Percentiles rank a stretch among this genome's conserved stretches.
phyloP scores from a whole-genome alignment of 2,329 filamentous ascomycete species.

The Colletotrichum sublineola region DNA sequence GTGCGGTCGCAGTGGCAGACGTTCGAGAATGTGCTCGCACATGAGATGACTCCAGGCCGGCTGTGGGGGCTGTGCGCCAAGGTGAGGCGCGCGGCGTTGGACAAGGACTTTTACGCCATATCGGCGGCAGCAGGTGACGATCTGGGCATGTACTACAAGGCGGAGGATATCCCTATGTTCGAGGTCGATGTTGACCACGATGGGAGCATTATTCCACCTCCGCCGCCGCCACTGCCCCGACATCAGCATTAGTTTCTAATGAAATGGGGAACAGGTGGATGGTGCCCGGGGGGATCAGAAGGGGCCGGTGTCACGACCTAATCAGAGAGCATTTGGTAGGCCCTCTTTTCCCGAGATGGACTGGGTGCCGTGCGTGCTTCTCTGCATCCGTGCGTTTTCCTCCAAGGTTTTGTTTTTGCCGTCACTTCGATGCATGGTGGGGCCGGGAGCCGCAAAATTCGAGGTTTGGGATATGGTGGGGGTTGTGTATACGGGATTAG shows the following conservation, averaged over 20 bases:
- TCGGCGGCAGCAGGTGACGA: constrained; percentile 31
- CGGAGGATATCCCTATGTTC: constrained; percentile 36
- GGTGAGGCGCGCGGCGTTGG: constrained; percentile 36
- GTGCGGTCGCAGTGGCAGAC: constrained; percentile 39
- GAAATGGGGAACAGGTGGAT: background rate
- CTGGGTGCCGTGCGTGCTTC: background rate
- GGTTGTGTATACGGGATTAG: background rate
- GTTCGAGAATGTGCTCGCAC: constrained; percentile 33
- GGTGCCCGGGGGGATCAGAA: too few species aligned
- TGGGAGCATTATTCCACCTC: constrained; percentile 15
- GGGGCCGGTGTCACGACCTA: background rate
- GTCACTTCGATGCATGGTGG: background rate
- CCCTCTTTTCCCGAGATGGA: background rate
- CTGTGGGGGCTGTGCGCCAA: constrained; percentile 36
- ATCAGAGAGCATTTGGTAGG: background rate
- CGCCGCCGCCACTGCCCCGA: constrained; percentile 23
- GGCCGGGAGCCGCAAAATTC: background rate
- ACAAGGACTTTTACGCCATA: constrained; percentile 40
- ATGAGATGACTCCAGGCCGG: constrained; percentile 35
- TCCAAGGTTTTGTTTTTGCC: background rate
- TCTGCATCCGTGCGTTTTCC: background rate
- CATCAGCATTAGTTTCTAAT: constrained; percentile 13
- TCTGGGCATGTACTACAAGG: constrained; percentile 38
- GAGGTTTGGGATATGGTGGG: background rate
- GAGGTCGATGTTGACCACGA: constrained; percentile 40